Evolutionary conservation across 164 flowering plant genomes (phyloP).

Genomic region (Sedum album): DNA sequence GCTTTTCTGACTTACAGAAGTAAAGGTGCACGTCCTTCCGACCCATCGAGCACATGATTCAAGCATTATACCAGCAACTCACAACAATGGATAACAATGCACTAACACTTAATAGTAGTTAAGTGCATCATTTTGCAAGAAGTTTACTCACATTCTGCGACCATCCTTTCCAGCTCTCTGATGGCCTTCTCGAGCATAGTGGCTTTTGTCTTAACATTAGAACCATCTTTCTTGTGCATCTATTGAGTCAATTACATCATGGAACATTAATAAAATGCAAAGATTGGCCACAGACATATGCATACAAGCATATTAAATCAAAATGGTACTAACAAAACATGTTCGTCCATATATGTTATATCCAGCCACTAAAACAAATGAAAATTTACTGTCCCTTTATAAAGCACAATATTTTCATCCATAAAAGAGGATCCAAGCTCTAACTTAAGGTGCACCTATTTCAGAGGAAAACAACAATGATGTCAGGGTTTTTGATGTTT

Average conservation of each 20-base stretch:
- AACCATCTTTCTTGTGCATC: constrained; percentile 54
- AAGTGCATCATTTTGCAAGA: background rate
- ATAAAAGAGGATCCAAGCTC: background rate
- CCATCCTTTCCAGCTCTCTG: constrained; percentile 79
- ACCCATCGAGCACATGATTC: background rate
- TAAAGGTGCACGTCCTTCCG: background rate
- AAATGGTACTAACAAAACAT: constrained; percentile 19
- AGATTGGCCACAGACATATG: background rate
- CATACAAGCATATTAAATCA: constrained; percentile 15
- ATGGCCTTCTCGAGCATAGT: constrained; percentile 82
- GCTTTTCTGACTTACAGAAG: background rate
- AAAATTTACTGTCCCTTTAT: background rate
- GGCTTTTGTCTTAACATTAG: constrained; percentile 54
- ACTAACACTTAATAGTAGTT: background rate
- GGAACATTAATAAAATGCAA: constrained; percentile 11
- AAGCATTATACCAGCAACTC: background rate
- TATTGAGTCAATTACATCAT: constrained; percentile 44
- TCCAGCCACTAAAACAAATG: background rate
- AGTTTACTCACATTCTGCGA: constrained; percentile 63
- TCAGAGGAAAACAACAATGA: background rate
- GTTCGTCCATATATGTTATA: background rate
- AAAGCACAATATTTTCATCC: background rate
- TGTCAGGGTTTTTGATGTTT: background rate
- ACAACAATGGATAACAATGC: constrained; percentile 36
- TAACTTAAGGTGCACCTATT: background rate